Conservation (phyloP, 352 stramenopile species). For the Phytophthora syringae region DNA sequence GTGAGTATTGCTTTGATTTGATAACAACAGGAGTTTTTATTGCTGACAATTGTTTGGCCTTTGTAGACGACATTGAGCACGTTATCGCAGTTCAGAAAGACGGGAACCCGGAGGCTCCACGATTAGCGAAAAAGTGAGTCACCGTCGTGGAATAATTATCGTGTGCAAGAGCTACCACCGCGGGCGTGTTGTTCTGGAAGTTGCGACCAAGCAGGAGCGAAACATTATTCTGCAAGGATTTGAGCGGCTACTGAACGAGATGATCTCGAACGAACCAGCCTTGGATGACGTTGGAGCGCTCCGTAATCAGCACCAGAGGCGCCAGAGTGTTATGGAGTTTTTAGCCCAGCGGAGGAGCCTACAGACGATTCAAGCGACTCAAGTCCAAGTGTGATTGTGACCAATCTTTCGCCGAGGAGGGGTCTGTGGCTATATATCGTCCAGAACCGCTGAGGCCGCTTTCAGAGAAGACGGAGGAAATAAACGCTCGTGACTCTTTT, state of each 20-base stretch:
- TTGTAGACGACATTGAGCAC: conserved; percentile 66
- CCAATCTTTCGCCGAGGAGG: conserved; percentile 8
- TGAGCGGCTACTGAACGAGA: conserved; percentile 52
- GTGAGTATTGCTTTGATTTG: conserved; percentile 36
- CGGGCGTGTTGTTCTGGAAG: conserved; percentile 65
- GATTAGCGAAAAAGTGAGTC: conserved; percentile 71
- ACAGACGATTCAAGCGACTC: neutral
- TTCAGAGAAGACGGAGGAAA: neutral
- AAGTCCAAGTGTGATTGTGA: neutral
- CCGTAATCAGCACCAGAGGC: conserved; percentile 52
- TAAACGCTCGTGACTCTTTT: conserved; percentile 3
- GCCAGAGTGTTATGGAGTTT: conserved; percentile 66
- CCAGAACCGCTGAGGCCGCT: conserved; percentile 3
- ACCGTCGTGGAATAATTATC: conserved; percentile 67
- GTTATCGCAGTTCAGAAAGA: conserved; percentile 61
- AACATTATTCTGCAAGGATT: conserved; percentile 71
- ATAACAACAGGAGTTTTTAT: too few species aligned
- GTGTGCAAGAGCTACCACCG: conserved; percentile 71
- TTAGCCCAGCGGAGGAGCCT: conserved; percentile 32
- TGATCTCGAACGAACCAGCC: conserved; percentile 45
- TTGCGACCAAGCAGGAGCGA: conserved; percentile 62
- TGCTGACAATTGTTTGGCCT: conserved; percentile 7
- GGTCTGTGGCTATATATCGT: conserved; percentile 6
- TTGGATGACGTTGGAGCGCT: conserved; percentile 54
- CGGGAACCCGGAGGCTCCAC: conserved; percentile 52